Evolutionary conservation across 2,329 filamentous ascomycete genomes (phyloP).

Genomic region (Apiospora saccharicola): DNA sequence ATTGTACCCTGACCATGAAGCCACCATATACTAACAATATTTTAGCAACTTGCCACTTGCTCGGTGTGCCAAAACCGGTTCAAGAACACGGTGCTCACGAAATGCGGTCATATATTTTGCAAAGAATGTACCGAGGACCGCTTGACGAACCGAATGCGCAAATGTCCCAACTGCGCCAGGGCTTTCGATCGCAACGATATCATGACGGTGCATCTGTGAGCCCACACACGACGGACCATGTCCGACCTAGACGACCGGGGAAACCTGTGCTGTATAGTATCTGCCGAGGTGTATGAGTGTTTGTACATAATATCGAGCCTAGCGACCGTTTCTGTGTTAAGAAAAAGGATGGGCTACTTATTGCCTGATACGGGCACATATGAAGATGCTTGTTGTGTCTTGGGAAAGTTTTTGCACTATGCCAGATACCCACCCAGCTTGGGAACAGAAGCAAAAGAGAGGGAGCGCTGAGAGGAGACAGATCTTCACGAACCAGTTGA

Average conservation of each 20-base stretch:
- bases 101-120: conserved; percentile 95
- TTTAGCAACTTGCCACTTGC: conserved; percentile 73
- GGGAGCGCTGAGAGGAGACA: not conserved
- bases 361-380: not conserved
- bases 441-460: not conserved
- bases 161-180: conserved; percentile 93
- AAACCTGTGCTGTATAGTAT: conserved; percentile 5
- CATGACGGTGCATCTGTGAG: conserved; percentile 71
- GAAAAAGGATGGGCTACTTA: conserved; percentile 4
- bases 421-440: conserved; percentile 18
- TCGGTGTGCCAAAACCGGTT: conserved; percentile 92
- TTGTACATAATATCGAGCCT: conserved; percentile 17
- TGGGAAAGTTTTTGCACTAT: conserved; percentile 20
- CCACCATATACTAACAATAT: not conserved
- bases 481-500: not conserved
- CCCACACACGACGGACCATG: not conserved
- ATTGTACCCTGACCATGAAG: not conserved
- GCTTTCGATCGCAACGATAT: conserved; percentile 91
- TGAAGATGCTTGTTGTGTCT: conserved; percentile 13
- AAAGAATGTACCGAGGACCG: conserved; percentile 88
- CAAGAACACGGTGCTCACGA: conserved; percentile 93
- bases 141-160: conserved; percentile 87
- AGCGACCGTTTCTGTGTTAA: conserved; percentile 15
- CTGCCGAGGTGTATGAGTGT: conserved; percentile 16
- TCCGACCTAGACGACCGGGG: conserved; percentile 1